Base-by-base conservation (phyloP, 495 filamentous ascomycete species). In the Aspergillus sparsus region DNA sequence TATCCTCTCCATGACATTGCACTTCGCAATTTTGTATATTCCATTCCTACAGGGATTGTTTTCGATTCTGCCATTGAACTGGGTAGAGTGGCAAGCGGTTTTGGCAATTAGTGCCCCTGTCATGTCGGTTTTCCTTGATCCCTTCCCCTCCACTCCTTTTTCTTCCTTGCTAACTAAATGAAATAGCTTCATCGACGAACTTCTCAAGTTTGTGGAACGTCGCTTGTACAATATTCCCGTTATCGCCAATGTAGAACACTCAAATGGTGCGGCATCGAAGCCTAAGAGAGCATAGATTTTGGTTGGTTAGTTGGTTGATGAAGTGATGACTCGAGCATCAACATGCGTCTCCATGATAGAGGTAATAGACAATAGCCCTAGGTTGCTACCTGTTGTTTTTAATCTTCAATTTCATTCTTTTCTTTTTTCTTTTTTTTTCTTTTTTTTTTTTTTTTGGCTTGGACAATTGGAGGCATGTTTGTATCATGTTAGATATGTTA, bases 61-160 rank as follows among this genome's bases (percentile, higher is more conserved):
- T 79, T 88, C 89, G 7, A 97, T 99, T 64, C 73, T 96, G 59
- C 95, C 95, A 33, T 74, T 99, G 68, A 85, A 95, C 71, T 86
- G 82, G 88, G 82, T 76, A 13, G 95, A 99, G 74, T 99, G 95
- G 95, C 82, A 93, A 74, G 93, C 93, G 5, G 95, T 99, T 49
- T 61, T 97, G 57, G 75, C 82, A 31, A 96, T 98, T 68, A 96
- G 91, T 74, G 83, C 86, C 42, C 95, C 95, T 46, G 93, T 99
- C 45, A 90, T 99, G 89, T 95, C 83, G 44, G 47, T 45, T 46
- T 21, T 27, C 39, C 47, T 35, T 59, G 27, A 27, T 13, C 16
- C n/a, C 21, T 27, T 18, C n/a, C 46, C 36, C 21, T 58, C 54
- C 47, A 18, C 18, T 60, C n/a, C 12, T 4, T 1, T 27, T 36